phyloP scores from a whole-genome alignment of 2,329 filamentous ascomycete species.

The Penicillium vulpinum region DNA sequence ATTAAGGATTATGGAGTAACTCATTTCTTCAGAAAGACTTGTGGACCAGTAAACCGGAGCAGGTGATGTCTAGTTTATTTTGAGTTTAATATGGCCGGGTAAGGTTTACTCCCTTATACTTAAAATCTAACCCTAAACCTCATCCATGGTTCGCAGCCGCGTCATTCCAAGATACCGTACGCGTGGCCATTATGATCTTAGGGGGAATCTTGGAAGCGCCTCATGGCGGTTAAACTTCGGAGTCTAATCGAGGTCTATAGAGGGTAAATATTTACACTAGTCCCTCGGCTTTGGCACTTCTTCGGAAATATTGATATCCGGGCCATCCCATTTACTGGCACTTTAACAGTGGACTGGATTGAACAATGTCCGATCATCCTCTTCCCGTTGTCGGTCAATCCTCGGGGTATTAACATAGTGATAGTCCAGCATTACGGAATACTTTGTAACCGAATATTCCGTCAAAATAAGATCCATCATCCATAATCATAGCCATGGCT shows the following conservation, averaged over 20 bases:
- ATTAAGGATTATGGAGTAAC: neutral
- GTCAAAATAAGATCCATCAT: neutral
- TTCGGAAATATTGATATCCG: neutral
- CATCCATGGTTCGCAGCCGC: neutral
- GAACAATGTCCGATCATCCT: neutral
- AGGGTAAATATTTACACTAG: neutral
- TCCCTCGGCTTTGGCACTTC: neutral
- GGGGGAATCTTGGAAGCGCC: neutral
- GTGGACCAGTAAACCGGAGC: neutral
- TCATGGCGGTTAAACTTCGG: neutral
- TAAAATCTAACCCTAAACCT: neutral
- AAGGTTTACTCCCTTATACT: slow-evolving; percentile 1
- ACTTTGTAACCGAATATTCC: neutral
- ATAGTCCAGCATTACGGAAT: neutral
- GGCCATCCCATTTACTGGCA: neutral
- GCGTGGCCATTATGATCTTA: neutral
- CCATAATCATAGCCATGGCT: neutral
- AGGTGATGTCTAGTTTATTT: neutral
- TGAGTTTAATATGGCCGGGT: slow-evolving; percentile 1
- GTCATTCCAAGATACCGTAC: neutral
- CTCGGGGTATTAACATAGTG: neutral
- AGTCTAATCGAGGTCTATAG: neutral
- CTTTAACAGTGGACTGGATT: neutral
- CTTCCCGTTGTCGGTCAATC: neutral
- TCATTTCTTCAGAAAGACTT: neutral